These are phyloP conservation scores for Suhomyces coccinellae DNA, from an alignment of 1,139 yeast genomes.

Conservation along the genomic window DNA sequence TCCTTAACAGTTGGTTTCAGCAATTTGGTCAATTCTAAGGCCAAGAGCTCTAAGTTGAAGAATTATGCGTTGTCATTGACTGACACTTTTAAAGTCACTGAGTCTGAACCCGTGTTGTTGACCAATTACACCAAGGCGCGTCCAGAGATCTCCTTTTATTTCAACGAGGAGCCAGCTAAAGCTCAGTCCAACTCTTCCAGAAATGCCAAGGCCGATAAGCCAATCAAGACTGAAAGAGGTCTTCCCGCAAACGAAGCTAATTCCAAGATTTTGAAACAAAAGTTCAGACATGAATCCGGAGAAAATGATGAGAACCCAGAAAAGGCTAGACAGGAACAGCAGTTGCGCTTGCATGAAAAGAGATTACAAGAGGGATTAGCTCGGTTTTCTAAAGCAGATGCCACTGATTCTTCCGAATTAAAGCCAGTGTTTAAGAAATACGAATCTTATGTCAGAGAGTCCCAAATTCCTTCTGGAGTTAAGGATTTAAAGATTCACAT, in stretches of 20 bases:
- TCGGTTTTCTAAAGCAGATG: constrained; percentile 75
- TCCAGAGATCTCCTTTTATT: constrained; percentile 79
- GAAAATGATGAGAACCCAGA: constrained; percentile 72
- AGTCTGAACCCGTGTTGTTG: constrained; percentile 59
- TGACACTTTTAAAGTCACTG: constrained; percentile 79
- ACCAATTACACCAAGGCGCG: constrained; percentile 75
- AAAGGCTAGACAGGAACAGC: constrained; percentile 79
- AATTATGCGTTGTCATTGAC: constrained; percentile 71
- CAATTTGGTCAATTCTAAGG: constrained; percentile 50
- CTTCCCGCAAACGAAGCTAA: constrained; percentile 36
- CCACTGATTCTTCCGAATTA: constrained; percentile 61
- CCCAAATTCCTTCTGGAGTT: constrained; percentile 83
- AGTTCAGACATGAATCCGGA: constrained; percentile 76
- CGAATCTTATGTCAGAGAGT: constrained; percentile 91
- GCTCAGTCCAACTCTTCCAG: constrained; percentile 21
- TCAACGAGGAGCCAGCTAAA: constrained; percentile 64
- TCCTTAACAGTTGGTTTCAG: constrained; percentile 79
- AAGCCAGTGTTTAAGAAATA: constrained; percentile 83
- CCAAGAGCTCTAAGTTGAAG: constrained; percentile 49
- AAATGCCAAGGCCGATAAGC: constrained; percentile 35
- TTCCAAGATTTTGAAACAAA: constrained; percentile 71
- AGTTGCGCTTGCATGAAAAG: constrained; percentile 77
- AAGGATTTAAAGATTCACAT: constrained; percentile 85
- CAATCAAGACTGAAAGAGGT: constrained; percentile 34
- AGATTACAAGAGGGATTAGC: constrained; percentile 83